Evolutionary conservation across 345 rosid species (phyloP), one percentile per base, ranked within the genome.

Genomic region (Pistacia atlantica): DNA sequence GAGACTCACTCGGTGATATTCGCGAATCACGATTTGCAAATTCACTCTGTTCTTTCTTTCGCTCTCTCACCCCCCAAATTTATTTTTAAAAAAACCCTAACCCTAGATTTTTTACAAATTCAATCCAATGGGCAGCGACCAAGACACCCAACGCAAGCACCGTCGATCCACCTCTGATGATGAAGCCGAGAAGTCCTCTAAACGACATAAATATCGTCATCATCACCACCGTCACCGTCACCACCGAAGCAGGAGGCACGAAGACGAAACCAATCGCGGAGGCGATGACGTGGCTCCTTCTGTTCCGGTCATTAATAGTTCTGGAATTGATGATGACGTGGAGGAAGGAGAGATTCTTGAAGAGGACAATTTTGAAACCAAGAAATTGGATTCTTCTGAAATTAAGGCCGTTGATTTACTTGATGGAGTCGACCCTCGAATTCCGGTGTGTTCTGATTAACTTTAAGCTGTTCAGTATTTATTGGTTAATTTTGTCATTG

Each of bases 271-370:
- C 18, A 81, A 76, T 64, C 69, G 62, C 22, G 76, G 58, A 4
- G 85, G 59, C 25, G 86, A 83, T 16, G 89, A 84, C 4, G 83
- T 75, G 74, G 59, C 76, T 76, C 63, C 79, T 42, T 75, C 70
- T 64, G 75, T 65, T 81, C 51, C 79, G 59, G 69, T 75, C 63
- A 52, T 70, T 78, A 52, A 79, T 9, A 35, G 37, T 75, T 72
- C 77, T 69, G 65, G 75, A 65, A 61, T 75, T 72, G 93, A 85
- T 76, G 93, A 94, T 65, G 98, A 94, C 57, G 84, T 97, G 67
- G 99, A 97, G 87, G 99, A 97, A 77, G 99, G 99, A 45, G 99
- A 97, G 88, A 97, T 97, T 86, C 89, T 92, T 13, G 98, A 94
- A 2, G 99, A 97, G 71, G 90, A 79, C 4, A 66, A 73, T 65